Percentiles rank a stretch among this genome's conserved stretches.
Conservation (phyloP, 768 basidiomycete species). For the Macrolepiota fuliginosa region DNA sequence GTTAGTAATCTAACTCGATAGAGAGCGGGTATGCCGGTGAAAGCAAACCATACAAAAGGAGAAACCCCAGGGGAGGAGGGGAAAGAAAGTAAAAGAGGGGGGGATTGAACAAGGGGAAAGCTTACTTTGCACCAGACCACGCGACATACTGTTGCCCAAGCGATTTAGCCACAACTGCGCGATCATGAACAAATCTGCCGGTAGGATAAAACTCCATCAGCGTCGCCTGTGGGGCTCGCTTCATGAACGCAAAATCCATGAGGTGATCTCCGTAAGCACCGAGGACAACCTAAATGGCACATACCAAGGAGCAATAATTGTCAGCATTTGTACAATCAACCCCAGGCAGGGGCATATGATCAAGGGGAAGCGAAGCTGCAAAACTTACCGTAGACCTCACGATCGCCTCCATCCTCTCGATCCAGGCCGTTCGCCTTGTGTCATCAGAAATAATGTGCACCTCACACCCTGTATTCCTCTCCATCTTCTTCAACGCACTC, state of each 20-base stretch:
- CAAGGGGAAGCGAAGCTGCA: neutral
- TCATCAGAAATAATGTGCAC: constrained; percentile 51
- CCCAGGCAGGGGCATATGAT: neutral
- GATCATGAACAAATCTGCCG: constrained; percentile 62
- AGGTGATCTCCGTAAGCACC: constrained; percentile 61
- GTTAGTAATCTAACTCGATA: neutral
- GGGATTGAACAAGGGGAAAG: neutral
- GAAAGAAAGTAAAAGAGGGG: constrained; percentile 3
- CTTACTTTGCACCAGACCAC: constrained; percentile 47
- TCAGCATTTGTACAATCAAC: too few relatives aligned
- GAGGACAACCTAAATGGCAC: constrained; percentile 47
- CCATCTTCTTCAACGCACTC: constrained; percentile 50
- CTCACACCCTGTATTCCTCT: constrained; percentile 49
- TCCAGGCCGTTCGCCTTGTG: constrained; percentile 52
- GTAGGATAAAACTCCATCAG: constrained; percentile 78
- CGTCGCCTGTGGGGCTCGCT: constrained; percentile 52
- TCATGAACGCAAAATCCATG: constrained; percentile 71
- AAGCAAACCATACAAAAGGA: neutral
- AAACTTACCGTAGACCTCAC: constrained; percentile 63
- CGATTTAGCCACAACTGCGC: constrained; percentile 52
- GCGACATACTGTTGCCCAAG: constrained; percentile 58
- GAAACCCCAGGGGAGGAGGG: neutral
- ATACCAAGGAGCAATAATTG: constrained; percentile 10
- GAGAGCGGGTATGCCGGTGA: neutral
- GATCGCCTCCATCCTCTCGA: constrained; percentile 60